Conservation (phyloP, 1,284 basidiomycete species). For the Leccinum cinnamomeum region DNA sequence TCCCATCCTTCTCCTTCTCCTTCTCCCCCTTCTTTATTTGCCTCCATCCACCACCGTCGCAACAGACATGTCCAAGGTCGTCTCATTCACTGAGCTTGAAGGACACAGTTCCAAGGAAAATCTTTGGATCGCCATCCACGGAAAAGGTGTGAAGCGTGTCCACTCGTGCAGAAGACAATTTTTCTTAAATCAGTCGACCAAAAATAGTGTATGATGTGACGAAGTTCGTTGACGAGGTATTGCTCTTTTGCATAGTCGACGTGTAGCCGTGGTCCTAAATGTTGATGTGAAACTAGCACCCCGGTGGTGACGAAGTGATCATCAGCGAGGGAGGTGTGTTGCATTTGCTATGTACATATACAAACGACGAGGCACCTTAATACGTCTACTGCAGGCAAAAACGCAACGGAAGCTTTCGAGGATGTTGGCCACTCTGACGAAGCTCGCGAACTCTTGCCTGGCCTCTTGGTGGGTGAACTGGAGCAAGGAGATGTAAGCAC, state of each 20-base stretch:
- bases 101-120: slow-evolving; percentile 71
- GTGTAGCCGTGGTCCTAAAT: background rate
- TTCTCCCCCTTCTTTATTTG: slow-evolving; percentile 22
- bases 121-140: slow-evolving; percentile 79
- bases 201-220: slow-evolving; percentile 88
- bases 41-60: slow-evolving; percentile 22
- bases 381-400: slow-evolving; percentile 59
- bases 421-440: slow-evolving; percentile 99
- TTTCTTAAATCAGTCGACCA: slow-evolving; percentile 29
- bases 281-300: slow-evolving; percentile 55
- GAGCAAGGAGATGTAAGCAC: slow-evolving; percentile 64
- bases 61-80: slow-evolving; percentile 48
- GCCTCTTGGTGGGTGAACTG: slow-evolving; percentile 78
- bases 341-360: background rate
- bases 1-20: slow-evolving; percentile 14
- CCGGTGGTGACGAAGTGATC: slow-evolving; percentile 95
- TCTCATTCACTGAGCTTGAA: slow-evolving; percentile 76
- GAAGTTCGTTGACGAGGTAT: slow-evolving; percentile 95
- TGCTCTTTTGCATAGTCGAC: slow-evolving; percentile 23
- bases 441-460: slow-evolving; percentile 84
- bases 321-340: slow-evolving; percentile 87
- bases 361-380: background rate
- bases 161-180: slow-evolving; percentile 12
- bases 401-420: slow-evolving; percentile 98
- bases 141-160: slow-evolving; percentile 62